A percentile compares a stretch with the other conserved stretches of the same genome.
phyloP scores from a whole-genome alignment of 225 moss, liverwort and hornwort species.

The Rhytidiadelphus loreus region DNA sequence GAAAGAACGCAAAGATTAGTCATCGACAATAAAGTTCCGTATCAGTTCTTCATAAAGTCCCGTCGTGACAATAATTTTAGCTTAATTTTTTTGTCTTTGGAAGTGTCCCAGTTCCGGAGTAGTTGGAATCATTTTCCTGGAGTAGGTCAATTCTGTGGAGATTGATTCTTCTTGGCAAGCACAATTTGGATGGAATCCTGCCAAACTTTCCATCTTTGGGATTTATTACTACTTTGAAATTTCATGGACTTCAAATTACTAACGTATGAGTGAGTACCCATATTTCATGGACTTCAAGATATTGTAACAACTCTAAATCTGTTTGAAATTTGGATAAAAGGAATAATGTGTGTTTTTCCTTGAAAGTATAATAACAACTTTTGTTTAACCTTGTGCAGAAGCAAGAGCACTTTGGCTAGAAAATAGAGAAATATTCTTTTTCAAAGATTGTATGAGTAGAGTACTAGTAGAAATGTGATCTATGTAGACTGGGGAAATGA shows the following conservation, averaged over 20 bases:
- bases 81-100: neutral
- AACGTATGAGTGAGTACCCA: neutral
- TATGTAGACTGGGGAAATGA: fast-evolving
- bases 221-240: neutral
- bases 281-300: too few relatives aligned
- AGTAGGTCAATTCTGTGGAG: neutral
- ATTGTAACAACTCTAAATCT: neutral
- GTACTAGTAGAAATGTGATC: fast-evolving
- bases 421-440: neutral
- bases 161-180: neutral
- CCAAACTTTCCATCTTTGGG: neutral
- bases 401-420: fast-evolving
- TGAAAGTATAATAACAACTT: neutral
- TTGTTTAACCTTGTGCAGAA: too few relatives aligned
- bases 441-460: neutral
- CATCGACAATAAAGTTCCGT: neutral
- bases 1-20: neutral
- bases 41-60: neutral
- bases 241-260: neutral
- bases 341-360: neutral
- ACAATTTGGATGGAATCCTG: neutral
- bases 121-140: neutral
- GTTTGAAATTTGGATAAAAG: neutral
- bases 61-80: neutral
- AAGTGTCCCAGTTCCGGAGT: neutral